Evolutionary conservation across 208 protist species (phyloP), one percentile per base, ranked within the genome.

Genomic region (Crithidia thermophila): DNA sequence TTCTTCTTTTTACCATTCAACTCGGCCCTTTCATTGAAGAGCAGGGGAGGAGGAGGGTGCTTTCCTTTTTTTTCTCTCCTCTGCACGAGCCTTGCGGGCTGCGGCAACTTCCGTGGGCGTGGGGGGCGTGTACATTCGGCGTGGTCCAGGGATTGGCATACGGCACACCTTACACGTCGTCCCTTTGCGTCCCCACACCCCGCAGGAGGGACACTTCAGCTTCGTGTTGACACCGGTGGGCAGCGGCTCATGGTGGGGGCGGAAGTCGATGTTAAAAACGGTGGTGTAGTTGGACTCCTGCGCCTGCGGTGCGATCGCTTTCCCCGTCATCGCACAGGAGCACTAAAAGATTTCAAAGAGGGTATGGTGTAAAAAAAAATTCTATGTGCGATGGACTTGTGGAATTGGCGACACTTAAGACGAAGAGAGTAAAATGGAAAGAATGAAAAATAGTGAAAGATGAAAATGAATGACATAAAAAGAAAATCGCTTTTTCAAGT

Each of bases 211-310:
- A 8, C 69, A 75, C 45, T 75, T 75, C 13, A 75, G 34, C 13
- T 68, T 67, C 18, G 61, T 75, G 60, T 75, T 75, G 10, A 43
- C 53, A 16, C 47, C 30, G 20, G 25, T 23, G 21, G 14, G 25
- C 0, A 34, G 27, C 0, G 52, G 47, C 18, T 51, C 43, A 21
- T 49, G 53, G 2, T 25, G 56, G 1, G 53, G 39, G 0, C 68
- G 68, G 16, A 75, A 75, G 13, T 37, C 21, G 31, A 75, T 59
- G 52, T 75, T 75, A 28, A 56, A 58, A 11, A 75, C 60, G 2
- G 69, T 75, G 6, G 52, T 18, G 37, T 75, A 75, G 53, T 75
- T 75, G 0, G 69, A 75, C 31, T 21, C 31, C 27, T 75, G 69
- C 53, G 52, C 34, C 34, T 75, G 69, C 14, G 60, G 60, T 28